Percentiles rank a stretch among this genome's conserved stretches.
phyloP scores from a whole-genome alignment of 352 stramenopile genomes.

The Pythium brassicae region DNA sequence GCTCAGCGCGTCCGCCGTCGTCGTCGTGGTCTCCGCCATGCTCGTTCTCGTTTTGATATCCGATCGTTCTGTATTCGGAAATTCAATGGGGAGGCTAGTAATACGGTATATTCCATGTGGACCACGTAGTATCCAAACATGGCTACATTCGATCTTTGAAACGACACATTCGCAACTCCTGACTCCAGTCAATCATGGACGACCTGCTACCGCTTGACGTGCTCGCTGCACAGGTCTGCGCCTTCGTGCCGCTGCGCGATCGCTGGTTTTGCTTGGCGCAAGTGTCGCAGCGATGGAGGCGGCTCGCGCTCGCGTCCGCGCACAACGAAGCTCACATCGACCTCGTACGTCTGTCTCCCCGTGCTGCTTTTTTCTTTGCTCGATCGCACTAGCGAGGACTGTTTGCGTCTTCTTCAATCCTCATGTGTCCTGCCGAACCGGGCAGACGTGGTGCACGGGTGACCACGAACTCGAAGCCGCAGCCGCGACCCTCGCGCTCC shows the following conservation, averaged over 20 bases:
- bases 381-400: neutral
- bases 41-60: neutral
- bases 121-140: neutral
- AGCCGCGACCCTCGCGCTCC: slow-evolving; percentile 22
- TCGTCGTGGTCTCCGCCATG: neutral
- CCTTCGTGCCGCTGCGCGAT: slow-evolving; percentile 53
- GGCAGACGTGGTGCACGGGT: slow-evolving; percentile 67
- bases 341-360: slow-evolving; percentile 28
- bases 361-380: neutral
- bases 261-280: slow-evolving; percentile 45
- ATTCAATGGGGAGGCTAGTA: neutral
- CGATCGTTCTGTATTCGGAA: no score
- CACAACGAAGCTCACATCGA: slow-evolving; percentile 44
- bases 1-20: slow-evolving; percentile 1
- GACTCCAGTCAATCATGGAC: slow-evolving; percentile 16
- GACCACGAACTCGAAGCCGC: slow-evolving; percentile 52
- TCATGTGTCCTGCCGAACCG: no score
- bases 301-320: slow-evolving; percentile 52
- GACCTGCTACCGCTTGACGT: slow-evolving; percentile 40
- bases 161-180: no score
- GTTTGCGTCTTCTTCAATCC: no score
- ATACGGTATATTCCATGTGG: neutral
- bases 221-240: slow-evolving; percentile 37
- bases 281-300: slow-evolving; percentile 55
- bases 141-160: no score